A percentile compares a stretch with the other conserved stretches of the same genome.
These are phyloP conservation scores for Penicillium occitanis DNA, from an alignment of 2,329 filamentous ascomycete species.

Conservation along the genomic window DNA sequence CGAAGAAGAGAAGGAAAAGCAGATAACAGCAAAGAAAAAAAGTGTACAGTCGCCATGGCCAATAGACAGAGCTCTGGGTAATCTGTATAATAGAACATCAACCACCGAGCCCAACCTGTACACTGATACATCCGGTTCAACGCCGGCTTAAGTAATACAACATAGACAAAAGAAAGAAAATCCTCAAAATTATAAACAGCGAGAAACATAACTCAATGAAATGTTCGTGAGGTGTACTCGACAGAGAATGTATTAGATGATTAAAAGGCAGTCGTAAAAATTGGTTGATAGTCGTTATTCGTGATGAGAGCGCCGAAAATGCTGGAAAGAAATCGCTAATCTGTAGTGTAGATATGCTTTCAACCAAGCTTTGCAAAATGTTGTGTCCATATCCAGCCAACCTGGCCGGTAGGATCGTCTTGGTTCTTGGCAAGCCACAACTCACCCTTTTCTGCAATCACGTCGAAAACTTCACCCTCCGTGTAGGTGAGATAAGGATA, in stretches of 20 bases:
- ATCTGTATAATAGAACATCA: neutral
- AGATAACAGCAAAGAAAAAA: conserved; percentile 17
- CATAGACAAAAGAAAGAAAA: conserved; percentile 2
- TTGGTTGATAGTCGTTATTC: conserved; percentile 9
- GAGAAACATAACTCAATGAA: conserved; percentile 1
- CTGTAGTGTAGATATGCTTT: conserved; percentile 19
- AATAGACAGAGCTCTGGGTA: conserved; percentile 9
- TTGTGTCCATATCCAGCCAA: conserved; percentile 99
- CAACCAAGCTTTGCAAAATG: conserved; percentile 72
- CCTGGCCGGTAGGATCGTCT: conserved; percentile 73
- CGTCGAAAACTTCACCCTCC: conserved; percentile 89
- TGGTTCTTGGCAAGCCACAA: conserved; percentile 97
- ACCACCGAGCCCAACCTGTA: conserved; percentile 8
- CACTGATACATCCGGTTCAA: conserved; percentile 7
- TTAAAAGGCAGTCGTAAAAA: conserved; percentile 3
- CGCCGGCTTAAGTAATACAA: conserved; percentile 2
- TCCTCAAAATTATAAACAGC: conserved; percentile 1
- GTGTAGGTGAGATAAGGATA: conserved; percentile 96
- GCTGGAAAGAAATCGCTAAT: conserved; percentile 16
- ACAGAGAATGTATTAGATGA: neutral
- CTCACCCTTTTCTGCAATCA: conserved; percentile 95
- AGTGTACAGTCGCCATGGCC: conserved; percentile 3
- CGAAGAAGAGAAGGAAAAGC: conserved; percentile 2
- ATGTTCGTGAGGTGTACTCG: conserved; percentile 7
- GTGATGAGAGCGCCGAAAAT: conserved; percentile 17